These are phyloP conservation scores for Solanum chacoense DNA, from an alignment of 305 asterid genomes.

Conservation along the genomic window DNA sequence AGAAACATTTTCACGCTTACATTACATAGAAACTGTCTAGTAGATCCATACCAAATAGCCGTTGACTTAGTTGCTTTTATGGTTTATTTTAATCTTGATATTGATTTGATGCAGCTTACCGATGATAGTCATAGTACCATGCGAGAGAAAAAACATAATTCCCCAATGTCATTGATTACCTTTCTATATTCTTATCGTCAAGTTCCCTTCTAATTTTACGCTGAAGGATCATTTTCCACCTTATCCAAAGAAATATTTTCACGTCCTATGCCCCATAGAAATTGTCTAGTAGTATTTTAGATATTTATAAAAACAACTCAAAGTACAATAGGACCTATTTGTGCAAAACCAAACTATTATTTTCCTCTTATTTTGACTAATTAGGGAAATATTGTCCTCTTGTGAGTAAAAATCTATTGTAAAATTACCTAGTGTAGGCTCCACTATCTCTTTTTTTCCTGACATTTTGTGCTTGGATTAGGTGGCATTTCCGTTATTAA, in stretches of 20 bases:
- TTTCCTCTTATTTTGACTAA: not conserved
- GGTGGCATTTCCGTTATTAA: slow-evolving; percentile 1
- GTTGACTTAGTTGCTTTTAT: too few species aligned
- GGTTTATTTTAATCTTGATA: too few species aligned
- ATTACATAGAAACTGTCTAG: not conserved
- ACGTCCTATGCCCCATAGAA: not conserved
- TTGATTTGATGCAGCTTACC: not conserved
- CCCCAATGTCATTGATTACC: too few species aligned
- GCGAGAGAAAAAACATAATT: too few species aligned
- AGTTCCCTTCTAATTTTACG: not conserved
- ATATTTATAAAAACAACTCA: not conserved
- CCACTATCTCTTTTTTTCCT: not conserved
- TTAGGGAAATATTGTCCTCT: not conserved
- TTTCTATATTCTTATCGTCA: not conserved
- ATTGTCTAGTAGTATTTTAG: not conserved
- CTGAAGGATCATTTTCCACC: too few species aligned
- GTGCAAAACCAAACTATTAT: not conserved
- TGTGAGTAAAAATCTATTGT: not conserved
- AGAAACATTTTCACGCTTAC: not conserved
- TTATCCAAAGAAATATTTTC: too few species aligned
- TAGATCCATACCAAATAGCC: not conserved
- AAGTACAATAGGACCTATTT: not conserved
- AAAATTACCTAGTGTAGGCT: not conserved
- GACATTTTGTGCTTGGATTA: not conserved
- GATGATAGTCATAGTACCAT: not conserved